phyloP scores from a whole-genome alignment of 2,329 filamentous ascomycete species.

The Arthrobotrys entomopaga region DNA sequence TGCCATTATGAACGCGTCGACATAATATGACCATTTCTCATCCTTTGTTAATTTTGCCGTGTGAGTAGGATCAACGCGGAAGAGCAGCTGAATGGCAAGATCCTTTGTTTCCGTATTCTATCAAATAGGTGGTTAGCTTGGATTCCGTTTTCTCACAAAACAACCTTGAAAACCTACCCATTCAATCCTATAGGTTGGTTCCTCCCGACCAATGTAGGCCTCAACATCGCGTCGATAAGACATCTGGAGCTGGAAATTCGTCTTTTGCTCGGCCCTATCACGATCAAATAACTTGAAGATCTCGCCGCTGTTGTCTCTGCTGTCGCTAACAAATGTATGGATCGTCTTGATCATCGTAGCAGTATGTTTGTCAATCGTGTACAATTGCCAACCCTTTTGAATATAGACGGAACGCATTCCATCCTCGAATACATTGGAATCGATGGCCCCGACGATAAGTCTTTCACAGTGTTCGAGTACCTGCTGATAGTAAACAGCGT shows the following conservation, averaged over 20 bases:
- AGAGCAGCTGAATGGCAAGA: conserved; percentile 77
- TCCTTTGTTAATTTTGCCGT: conserved; percentile 88
- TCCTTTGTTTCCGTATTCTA: conserved; percentile 75
- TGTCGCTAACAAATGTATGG: conserved; percentile 82
- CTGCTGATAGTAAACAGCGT: conserved; percentile 83
- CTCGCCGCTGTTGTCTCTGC: conserved; percentile 83
- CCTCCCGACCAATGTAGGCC: conserved; percentile 68
- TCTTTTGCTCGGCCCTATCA: conserved; percentile 68
- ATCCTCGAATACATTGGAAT: conserved; percentile 86
- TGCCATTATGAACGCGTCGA: conserved; percentile 87
- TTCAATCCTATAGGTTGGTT: conserved; percentile 89
- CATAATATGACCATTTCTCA: conserved; percentile 93
- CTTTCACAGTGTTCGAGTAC: conserved; percentile 87
- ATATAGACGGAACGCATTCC: conserved; percentile 91
- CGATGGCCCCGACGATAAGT: conserved; percentile 81
- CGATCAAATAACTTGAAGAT: conserved; percentile 86
- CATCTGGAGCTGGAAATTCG: conserved; percentile 58
- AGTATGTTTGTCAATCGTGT: conserved; percentile 89
- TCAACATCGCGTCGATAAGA: conserved; percentile 58
- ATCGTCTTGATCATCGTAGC: conserved; percentile 82
- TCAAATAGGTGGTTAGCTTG: conserved; percentile 42
- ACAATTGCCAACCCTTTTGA: conserved; percentile 89
- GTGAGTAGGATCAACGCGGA: conserved; percentile 78
- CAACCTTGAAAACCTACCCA: conserved; percentile 68
- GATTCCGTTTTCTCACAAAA: background rate